Evolutionary conservation across 2,329 filamentous ascomycete genomes (phyloP), one percentile per base, ranked within the genome.

Genomic region (Alternaria hordeiaustralica): DNA sequence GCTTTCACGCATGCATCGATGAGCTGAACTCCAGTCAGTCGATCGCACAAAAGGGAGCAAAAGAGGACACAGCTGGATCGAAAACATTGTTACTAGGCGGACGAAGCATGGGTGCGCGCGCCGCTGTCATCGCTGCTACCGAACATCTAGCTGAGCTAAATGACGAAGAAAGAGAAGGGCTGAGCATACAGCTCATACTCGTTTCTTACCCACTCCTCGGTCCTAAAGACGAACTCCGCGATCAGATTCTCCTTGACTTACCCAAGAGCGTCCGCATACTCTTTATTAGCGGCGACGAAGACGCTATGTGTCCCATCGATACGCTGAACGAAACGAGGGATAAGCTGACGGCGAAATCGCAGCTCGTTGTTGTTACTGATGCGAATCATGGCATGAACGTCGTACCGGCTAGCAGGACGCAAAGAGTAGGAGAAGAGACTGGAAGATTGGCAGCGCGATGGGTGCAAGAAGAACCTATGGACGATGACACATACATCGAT

Each of bases 51-150:
- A 20, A 26, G 18, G 23, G 18, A 5, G 12, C 13, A 9, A 30
- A 18, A 11, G 8, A 11, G 2, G 9, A 18, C 5, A 15, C 4
- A 5, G 1, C 2, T 1, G 33, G 2, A 1, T 3, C 3, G 2
- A 53, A 36, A 20, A 53, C 9, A 30, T 8, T 71, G 6, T 66
- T 75, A 4, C 61, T 83, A 3, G 81, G 81, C 2, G 82, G 82
- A 2, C 67, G 81, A 4, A 83, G 81, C 45, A 83, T 83, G 82
- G 82, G 82, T 9, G 78, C 82, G 10, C 73, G 82, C 15, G 82
- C 82, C 5, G 82, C 82, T 4, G 78, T 79, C 6, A 74, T 81
- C 15, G 77, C 81, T 4, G 78, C 77, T 0, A 36, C 6, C 4
- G 28, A 53, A 25, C 2, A 7, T 5, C 4, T 53, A 4, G 49